These are phyloP conservation scores for Dichotomopilus funicola DNA, from an alignment of 2,329 filamentous ascomycete species.

Conservation along the genomic window DNA sequence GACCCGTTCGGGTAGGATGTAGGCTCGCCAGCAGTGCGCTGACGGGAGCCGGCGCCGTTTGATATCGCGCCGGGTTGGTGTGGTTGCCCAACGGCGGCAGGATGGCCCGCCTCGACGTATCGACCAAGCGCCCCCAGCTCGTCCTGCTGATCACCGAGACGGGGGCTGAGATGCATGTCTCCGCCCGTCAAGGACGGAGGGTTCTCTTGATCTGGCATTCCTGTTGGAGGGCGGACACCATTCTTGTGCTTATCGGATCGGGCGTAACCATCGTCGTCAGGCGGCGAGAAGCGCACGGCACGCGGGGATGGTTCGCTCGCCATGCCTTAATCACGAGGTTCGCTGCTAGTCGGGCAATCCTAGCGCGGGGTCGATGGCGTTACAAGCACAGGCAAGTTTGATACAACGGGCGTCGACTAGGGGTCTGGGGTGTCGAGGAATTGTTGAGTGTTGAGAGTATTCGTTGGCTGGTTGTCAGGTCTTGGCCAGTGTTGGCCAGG, in stretches of 20 bases:
- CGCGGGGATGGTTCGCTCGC: slow-evolving; percentile 47
- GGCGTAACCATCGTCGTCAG: slow-evolving; percentile 38
- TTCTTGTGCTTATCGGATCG: slow-evolving; percentile 38
- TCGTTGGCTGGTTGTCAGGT: not conserved
- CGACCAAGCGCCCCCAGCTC: slow-evolving; percentile 39
- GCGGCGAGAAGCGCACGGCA: slow-evolving; percentile 50
- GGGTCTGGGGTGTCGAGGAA: not conserved
- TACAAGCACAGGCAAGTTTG: not conserved
- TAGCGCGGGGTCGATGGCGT: not conserved
- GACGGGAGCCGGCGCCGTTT: slow-evolving; percentile 37
- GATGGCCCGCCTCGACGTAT: slow-evolving; percentile 39
- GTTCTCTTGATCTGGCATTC: slow-evolving; percentile 42
- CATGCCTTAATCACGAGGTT: slow-evolving; percentile 20
- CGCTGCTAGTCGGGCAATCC: not conserved
- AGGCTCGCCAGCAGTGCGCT: slow-evolving; percentile 31
- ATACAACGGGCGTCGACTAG: not conserved
- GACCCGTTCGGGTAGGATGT: slow-evolving; percentile 28
- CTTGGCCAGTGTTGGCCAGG: not conserved
- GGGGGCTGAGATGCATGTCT: slow-evolving; percentile 40
- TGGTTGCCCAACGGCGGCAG: slow-evolving; percentile 34
- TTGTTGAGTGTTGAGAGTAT: not conserved
- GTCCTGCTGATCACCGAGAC: slow-evolving; percentile 43
- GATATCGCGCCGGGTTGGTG: slow-evolving; percentile 31
- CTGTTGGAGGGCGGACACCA: slow-evolving; percentile 30
- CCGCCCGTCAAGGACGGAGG: slow-evolving; percentile 37